Evolutionary conservation across 2,329 filamentous ascomycete species (phyloP), one percentile per base, ranked within the genome.

Genomic region (Apiospora aurea): DNA sequence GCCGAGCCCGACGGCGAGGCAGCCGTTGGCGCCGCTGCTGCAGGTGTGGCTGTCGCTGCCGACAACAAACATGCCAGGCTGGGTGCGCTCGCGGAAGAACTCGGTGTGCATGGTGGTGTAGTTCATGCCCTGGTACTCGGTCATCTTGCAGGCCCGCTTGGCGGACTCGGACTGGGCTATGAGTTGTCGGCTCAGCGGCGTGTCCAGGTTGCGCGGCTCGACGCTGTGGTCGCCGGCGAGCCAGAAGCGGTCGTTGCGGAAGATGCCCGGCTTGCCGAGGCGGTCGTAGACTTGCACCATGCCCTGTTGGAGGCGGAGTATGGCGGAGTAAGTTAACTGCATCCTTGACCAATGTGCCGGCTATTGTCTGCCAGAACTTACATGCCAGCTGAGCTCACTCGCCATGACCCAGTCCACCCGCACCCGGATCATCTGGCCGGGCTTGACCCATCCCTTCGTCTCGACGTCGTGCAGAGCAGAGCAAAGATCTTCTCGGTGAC

Each of bases 211-310:
- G 0, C 83, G 79, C 1, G 85, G 85, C 70, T 87, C 84, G 4
- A 87, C 84, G 4, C 83, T 80, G 73, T 87, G 85, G 74, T 87
- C 86, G 1, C 83, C 83, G 0, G 85, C 85, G 7, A 88, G 79
- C 86, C 85, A 87, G 74, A 87, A 83, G 0, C 85, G 78, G 73
- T 87, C 85, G 70, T 87, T 87, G 11, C 86, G 83, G 72, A 82
- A 86, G n/a, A 85, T 83, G 4, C 82, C 80, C 0, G 84, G 83
- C 16, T 77, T 74, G 3, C 83, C 82, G 10, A 87, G 75, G 4
- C 76, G 70, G 5, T 83, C 77, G 73, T 85, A 84, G 4, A 81
- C 83, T 51, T 76, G 76, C 44, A 82, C 79, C 84, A 86, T 86
- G 53, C 81, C 80, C 79, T 72, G 3, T 46, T 69, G 38, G 18